Conservation (phyloP, 1,284 basidiomycete genomes). For the Trametes sp. region DNA sequence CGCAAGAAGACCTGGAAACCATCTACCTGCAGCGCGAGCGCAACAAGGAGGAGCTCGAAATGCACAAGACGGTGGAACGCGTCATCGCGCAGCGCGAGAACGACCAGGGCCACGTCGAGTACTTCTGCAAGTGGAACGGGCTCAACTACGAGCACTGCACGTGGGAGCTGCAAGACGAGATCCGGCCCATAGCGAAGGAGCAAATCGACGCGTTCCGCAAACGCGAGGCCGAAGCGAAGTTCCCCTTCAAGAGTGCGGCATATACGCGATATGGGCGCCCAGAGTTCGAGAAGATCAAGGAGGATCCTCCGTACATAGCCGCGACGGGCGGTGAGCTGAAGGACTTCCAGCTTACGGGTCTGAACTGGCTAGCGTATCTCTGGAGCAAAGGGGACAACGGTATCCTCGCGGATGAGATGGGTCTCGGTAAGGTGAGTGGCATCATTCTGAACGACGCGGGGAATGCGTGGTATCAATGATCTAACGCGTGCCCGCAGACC, state of each 20-base stretch:
- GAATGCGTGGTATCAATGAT: not conserved
- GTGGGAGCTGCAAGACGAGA: conserved; percentile 90
- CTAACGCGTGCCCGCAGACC: conserved; percentile 57
- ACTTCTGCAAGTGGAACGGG: conserved; percentile 98
- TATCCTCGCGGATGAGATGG: conserved; percentile 99
- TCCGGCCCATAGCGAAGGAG: conserved; percentile 75
- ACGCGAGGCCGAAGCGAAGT: conserved; percentile 81
- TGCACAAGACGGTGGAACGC: conserved; percentile 92
- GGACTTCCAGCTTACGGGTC: conserved; percentile 97
- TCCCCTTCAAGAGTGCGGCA: conserved; percentile 85
- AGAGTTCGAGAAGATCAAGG: conserved; percentile 84
- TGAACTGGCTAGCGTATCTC: conserved; percentile 98
- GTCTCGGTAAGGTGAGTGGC: conserved; percentile 86
- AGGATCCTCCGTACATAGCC: conserved; percentile 91
- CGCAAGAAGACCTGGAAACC: conserved; percentile 90
- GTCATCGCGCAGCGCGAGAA: conserved; percentile 87
- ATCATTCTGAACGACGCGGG: not conserved
- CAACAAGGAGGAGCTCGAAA: conserved; percentile 89
- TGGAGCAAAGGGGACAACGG: conserved; percentile 97
- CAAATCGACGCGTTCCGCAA: conserved; percentile 85
- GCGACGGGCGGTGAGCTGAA: conserved; percentile 87
- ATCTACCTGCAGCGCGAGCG: conserved; percentile 91
- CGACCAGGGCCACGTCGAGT: conserved; percentile 77
- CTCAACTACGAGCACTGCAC: conserved; percentile 96
- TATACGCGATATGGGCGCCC: conserved; percentile 82